These are phyloP conservation scores for Tuber brumale DNA, from an alignment of 495 filamentous ascomycete genomes.

Conservation along the genomic window DNA sequence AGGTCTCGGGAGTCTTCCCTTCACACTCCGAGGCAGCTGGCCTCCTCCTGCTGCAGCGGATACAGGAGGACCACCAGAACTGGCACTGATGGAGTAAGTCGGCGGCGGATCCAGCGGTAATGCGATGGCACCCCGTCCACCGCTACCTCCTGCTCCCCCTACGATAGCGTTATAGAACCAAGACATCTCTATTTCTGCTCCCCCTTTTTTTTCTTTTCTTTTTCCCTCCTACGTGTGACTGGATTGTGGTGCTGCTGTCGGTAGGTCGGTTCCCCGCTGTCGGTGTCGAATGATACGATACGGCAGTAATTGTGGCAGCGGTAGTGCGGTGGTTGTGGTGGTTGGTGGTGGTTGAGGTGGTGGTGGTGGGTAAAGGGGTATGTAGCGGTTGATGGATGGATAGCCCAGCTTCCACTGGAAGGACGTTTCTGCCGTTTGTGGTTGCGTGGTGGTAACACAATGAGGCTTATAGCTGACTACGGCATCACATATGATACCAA, in stretches of 20 bases:
- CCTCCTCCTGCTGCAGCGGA: slow-evolving; percentile 39
- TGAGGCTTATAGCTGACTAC: background rate
- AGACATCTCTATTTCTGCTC: background rate
- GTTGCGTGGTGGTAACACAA: background rate
- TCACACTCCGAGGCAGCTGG: background rate
- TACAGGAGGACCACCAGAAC: slow-evolving; percentile 6
- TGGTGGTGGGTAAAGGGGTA: background rate
- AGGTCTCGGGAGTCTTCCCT: slow-evolving; percentile 29
- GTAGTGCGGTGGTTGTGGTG: background rate
- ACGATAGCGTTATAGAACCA: background rate
- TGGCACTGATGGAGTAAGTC: slow-evolving; percentile 5
- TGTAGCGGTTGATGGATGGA: background rate
- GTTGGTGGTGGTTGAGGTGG: background rate
- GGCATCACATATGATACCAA: background rate
- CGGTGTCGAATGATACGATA: background rate
- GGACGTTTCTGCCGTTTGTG: background rate
- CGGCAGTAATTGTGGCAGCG: background rate
- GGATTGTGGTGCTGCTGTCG: background rate
- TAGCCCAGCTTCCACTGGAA: background rate
- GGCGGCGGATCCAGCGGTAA: slow-evolving; percentile 3
- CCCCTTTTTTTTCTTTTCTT: background rate
- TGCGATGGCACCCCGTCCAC: background rate
- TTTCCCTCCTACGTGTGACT: background rate
- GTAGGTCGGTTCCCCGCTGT: background rate
- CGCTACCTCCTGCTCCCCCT: background rate